Evolutionary conservation across 495 filamentous ascomycete genomes (phyloP), one percentile per base, ranked within the genome.

Genomic region (Penicillium coprophilum): DNA sequence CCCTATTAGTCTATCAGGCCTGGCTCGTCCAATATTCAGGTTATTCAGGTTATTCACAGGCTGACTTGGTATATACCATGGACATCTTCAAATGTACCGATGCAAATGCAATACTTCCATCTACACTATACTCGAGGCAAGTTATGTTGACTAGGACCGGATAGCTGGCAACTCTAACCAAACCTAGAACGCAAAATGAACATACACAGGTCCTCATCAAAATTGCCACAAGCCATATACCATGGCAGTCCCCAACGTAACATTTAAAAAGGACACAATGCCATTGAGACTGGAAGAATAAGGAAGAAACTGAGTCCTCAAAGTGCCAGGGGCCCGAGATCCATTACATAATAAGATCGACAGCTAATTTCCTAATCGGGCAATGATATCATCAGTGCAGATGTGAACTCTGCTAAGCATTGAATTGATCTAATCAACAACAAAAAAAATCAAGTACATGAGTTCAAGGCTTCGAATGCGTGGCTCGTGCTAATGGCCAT

Each of bases 401-500:
- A 47, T 45, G 4, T 20, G 1, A 11, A 20, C 20, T 31, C 23
- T 20, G 28, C 6, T 31, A 10, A 19, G 41, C 30, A 31, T 28
- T 31, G 28, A 12, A 38, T 24, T 45, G 49, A 13, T 13, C 43
- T 41, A 47, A 44, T 31, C 8, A 7, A 49, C 13, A 27, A 24
- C n/a, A 38, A 31, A 49, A 30, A 36, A 28, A 55, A 50, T 61
- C 55, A 46, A 30, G 39, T 61, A 58, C 41, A 61, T 56, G 45
- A 13, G 53, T 54, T 46, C 40, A 19, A 32, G 24, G 21, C 19
- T 9, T 23, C 17, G 21, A 38, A 55, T 61, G 60, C 57, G 44
- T 63, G 23, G 55, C 31, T 68, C 57, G 32, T 67, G 54, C 62
- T 52, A 55, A 38, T 45, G 31, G 48, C 31, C 54, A 64, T 55